Evolutionary conservation across 257 asterid genomes (phyloP), one percentile per base, ranked within the genome.

Genomic region (Anisodus acutangulus): DNA sequence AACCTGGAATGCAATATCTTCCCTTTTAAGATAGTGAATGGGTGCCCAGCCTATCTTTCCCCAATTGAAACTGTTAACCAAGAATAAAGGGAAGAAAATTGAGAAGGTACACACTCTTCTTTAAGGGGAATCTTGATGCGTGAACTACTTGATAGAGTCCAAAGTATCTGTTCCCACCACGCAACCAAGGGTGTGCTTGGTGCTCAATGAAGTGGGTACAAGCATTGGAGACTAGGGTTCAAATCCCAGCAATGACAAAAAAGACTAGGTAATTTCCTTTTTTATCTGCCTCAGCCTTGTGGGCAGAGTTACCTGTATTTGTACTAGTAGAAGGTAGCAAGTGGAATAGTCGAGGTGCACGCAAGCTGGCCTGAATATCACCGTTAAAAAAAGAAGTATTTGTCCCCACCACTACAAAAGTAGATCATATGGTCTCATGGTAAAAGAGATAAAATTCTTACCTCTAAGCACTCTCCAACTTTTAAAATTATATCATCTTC

Each of bases 401-500:
- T 8, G 35, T 69, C 60, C 43, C 19, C 80, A 11, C 43, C 80
- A 74, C 39, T n/a, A 49, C 19, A 74, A 49, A 74, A 74, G 59
- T 49, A 49, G 80, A 5, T 22, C 59, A 74, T 47, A 47, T 19
- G 3, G 19, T 74, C 43, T 74, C 81, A 74, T 8, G n/a, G 12
- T 84, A 78, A 60, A 79, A 76, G 88, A 85, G 70, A 85, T 72
- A 41, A 87, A 67, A 78, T 82, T 78, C 86, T 89, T 93, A 89
- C 99, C 99, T 96, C 95, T 82, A 96, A 93, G 93, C 93, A 92
- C 88, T 92, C 98, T 85, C 97, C 99, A 88, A 92, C 99, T 94
- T 91, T 96, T 87, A 94, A 91, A 81, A 94, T 89, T 86, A 96
- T 81, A 87, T 94, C 98, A 62, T 93, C 92, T 84, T 93, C 98